Percentiles rank a stretch among this genome's conserved stretches.
These are phyloP conservation scores for Carex littledalei DNA, from an alignment of 176 grass and related monocot species.

Conservation along the genomic window DNA sequence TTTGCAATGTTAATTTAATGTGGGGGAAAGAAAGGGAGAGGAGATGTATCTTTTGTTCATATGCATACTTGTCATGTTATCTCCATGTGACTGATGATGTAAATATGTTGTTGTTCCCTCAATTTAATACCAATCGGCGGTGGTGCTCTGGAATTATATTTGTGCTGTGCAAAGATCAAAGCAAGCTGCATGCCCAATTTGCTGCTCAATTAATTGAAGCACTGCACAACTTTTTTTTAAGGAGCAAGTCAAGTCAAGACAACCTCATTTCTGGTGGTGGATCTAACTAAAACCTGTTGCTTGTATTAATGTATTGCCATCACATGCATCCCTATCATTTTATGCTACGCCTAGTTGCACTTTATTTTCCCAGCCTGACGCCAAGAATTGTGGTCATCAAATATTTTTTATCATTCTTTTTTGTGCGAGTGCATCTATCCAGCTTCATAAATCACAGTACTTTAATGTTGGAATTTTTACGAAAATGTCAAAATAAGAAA, in stretches of 20 bases:
- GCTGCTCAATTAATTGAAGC: constrained; percentile 1
- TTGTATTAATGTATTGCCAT: background rate
- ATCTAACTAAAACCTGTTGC: constrained; percentile 3
- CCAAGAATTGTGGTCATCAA: background rate
- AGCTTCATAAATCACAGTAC: background rate
- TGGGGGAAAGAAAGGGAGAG: background rate
- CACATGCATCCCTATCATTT: constrained; percentile 3
- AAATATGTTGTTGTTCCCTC: constrained; percentile 20
- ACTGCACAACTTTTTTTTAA: background rate
- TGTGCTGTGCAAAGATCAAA: background rate
- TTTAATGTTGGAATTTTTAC: background rate
- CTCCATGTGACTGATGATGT: constrained; percentile 9
- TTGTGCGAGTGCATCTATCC: background rate
- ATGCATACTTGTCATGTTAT: constrained; percentile 12
- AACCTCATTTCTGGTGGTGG: constrained; percentile 26
- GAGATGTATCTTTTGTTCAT: constrained; percentile 20
- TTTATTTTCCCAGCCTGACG: background rate
- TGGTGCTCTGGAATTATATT: background rate
- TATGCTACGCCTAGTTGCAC: constrained; percentile 3
- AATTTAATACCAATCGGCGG: constrained; percentile 17
- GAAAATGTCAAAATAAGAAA: background rate
- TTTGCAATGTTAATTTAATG: constrained; percentile 1
- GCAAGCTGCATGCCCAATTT: background rate
- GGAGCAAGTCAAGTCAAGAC: constrained; percentile 13
- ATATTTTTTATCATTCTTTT: background rate